Evolutionary conservation across 2,329 filamentous ascomycete genomes (phyloP), one percentile per base, ranked within the genome.

Genomic region (Apiospora malaysiana): DNA sequence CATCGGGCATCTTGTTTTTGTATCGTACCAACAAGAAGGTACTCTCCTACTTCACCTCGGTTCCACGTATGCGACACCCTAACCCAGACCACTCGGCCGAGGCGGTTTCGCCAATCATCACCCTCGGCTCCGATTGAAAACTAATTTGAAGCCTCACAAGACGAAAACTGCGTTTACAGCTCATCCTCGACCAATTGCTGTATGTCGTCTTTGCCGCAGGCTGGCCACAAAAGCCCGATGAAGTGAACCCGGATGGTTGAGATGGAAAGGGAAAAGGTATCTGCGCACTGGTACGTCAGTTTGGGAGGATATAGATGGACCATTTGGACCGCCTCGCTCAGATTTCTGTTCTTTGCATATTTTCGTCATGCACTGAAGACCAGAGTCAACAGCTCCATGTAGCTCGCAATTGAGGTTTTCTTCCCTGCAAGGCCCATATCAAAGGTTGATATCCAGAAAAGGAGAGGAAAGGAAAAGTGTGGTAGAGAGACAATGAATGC

Each of bases 41-140:
- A 70, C 59, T 40, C 70, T 43, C 56, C 49, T 56, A 23, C 56
- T 21, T 63, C 56, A 70, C 27, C 70, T 69, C 70, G 56, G 43
- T 59, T 59, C 68, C 47, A 69, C 70, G 71, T 65, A 43, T 51
- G 51, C 68, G 68, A 69, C 43, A 74, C 68, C 65, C 69, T 69
- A 68, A 68, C 66, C 70, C 16, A 49, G 69, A 72, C 71, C 75
- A 73, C 75, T 74, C 65, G 73, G 72, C 74, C 74, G 40, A 74
- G 70, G 40, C 69, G 73, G 74, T 66, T 74, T 71, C 47, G 32
- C 59, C 43, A 45, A 51, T 67, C 74, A 74, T 72, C 73, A 73
- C 79, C 82, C 80, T 80, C 81, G 82, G 82, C 84, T 87, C 84
- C 81, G 85, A 84, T 86, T 86, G 85, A 86, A 86, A 86, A 87